Conservation (phyloP, 2,329 filamentous ascomycete species). For the Alternaria incomplexa region DNA sequence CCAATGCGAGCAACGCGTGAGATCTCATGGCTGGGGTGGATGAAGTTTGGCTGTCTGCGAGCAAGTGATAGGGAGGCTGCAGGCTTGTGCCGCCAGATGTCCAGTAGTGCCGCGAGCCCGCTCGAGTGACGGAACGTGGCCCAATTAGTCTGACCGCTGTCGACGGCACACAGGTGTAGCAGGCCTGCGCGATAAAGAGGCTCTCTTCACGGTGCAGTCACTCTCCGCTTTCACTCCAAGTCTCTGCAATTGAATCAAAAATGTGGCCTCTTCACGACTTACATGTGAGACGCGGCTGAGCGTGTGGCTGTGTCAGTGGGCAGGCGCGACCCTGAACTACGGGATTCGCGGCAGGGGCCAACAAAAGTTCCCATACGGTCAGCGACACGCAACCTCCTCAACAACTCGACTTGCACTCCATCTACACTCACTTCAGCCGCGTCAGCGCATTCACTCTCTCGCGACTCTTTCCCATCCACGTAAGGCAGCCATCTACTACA, state of each 20-base stretch:
- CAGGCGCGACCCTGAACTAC: constrained; percentile 14
- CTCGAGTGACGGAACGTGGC: constrained; percentile 31
- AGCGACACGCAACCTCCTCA: constrained; percentile 7
- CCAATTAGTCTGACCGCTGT: constrained; percentile 19
- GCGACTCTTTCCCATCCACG: constrained; percentile 18
- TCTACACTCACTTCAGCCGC: constrained; percentile 28
- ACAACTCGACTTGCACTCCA: neutral
- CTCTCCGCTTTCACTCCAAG: neutral
- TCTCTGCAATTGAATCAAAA: neutral
- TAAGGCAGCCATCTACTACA: constrained; percentile 39
- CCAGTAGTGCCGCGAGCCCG: constrained; percentile 22
- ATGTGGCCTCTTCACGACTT: constrained; percentile 7
- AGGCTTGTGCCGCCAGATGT: constrained; percentile 33
- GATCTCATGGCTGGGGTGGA: constrained; percentile 68
- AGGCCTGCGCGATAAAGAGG: constrained; percentile 11
- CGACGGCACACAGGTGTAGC: constrained; percentile 10
- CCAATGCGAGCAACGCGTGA: constrained; percentile 66
- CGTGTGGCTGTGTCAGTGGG: constrained; percentile 15
- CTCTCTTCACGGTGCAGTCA: neutral
- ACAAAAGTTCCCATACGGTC: constrained; percentile 5
- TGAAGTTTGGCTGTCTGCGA: constrained; percentile 21
- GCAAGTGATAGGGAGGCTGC: constrained; percentile 37
- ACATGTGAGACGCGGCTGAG: constrained; percentile 16
- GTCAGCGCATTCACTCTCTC: constrained; percentile 25
- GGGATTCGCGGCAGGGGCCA: constrained; percentile 25